Evolutionary conservation across 768 basidiomycete species (phyloP).

Genomic region (Boletellus ananas): DNA sequence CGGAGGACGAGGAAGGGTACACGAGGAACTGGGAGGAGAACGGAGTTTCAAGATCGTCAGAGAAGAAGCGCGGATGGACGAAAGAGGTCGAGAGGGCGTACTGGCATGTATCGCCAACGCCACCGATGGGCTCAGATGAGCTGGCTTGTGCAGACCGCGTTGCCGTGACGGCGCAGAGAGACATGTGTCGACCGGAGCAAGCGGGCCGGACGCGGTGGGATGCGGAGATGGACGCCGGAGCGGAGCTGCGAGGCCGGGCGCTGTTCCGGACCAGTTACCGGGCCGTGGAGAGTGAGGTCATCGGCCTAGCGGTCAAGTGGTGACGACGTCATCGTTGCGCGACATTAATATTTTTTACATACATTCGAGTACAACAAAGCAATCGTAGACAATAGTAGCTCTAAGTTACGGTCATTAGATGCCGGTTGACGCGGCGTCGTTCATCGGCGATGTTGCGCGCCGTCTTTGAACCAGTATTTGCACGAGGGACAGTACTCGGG

Average conservation of each 20-base stretch:
- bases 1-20: slow-evolving; percentile 64
- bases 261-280: slow-evolving; percentile 77
- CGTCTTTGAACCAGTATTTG: slow-evolving; percentile 53
- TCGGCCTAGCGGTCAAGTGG: slow-evolving; percentile 76
- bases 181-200: slow-evolving; percentile 36
- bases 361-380: slow-evolving; percentile 20
- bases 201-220: slow-evolving; percentile 34
- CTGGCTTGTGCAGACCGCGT: slow-evolving; percentile 33
- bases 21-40: slow-evolving; percentile 56
- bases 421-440: slow-evolving; percentile 6
- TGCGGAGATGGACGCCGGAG: slow-evolving; percentile 38
- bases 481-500: slow-evolving; percentile 55
- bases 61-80: slow-evolving; percentile 85
- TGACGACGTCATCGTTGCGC: slow-evolving; percentile 28
- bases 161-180: slow-evolving; percentile 37
- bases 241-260: slow-evolving; percentile 41
- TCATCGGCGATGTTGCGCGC: slow-evolving; percentile 39
- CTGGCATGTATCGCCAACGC: slow-evolving; percentile 56
- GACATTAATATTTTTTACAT: slow-evolving; percentile 8
- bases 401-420: slow-evolving; percentile 30
- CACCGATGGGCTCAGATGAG: slow-evolving; percentile 29
- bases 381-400: slow-evolving; percentile 23
- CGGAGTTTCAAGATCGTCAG: slow-evolving; percentile 38
- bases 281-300: slow-evolving; percentile 81
- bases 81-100: slow-evolving; percentile 77